Evolutionary conservation across 2,329 filamentous ascomycete species (phyloP).

Genomic region (Stagonosporopsis rhizophila): DNA sequence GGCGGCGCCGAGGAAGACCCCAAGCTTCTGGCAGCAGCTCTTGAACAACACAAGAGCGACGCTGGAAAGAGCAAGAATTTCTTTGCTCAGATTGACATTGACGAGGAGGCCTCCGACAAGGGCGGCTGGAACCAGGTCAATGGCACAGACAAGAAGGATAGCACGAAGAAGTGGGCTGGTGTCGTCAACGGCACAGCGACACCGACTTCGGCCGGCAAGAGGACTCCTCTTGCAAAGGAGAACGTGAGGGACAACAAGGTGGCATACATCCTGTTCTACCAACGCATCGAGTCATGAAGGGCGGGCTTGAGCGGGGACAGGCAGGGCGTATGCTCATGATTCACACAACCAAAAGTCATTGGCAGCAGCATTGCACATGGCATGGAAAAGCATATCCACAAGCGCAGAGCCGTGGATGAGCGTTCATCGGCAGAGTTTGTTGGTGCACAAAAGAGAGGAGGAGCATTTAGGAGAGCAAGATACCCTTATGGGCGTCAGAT

Average conservation of each 20-base stretch:
- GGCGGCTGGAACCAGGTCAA: slow-evolving; percentile 87
- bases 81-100: slow-evolving; percentile 67
- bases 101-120: slow-evolving; percentile 72
- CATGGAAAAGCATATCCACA: slow-evolving; percentile 17
- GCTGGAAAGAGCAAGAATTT: slow-evolving; percentile 68
- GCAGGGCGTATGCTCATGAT: slow-evolving; percentile 14
- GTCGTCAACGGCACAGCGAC: slow-evolving; percentile 69
- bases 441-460: slow-evolving; percentile 14
- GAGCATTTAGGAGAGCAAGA: slow-evolving; percentile 13
- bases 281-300: slow-evolving; percentile 64
- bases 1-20: slow-evolving; percentile 81
- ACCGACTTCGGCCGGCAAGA: slow-evolving; percentile 58
- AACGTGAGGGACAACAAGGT: slow-evolving; percentile 91
- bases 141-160: slow-evolving; percentile 58
- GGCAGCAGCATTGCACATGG: slow-evolving; percentile 19
- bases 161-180: slow-evolving; percentile 73
- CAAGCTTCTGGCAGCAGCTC: slow-evolving; percentile 68
- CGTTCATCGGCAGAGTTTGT: slow-evolving; percentile 14
- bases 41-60: slow-evolving; percentile 72
- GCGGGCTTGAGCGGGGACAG: slow-evolving; percentile 4
- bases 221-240: slow-evolving; percentile 60
- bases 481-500: slow-evolving; percentile 4
- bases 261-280: slow-evolving; percentile 95
- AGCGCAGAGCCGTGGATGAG: slow-evolving; percentile 22
- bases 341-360: slow-evolving; percentile 20